Evolutionary conservation across 2,329 filamentous ascomycete species (phyloP).

Genomic region (Phaeosphaeriaceae sp.): DNA sequence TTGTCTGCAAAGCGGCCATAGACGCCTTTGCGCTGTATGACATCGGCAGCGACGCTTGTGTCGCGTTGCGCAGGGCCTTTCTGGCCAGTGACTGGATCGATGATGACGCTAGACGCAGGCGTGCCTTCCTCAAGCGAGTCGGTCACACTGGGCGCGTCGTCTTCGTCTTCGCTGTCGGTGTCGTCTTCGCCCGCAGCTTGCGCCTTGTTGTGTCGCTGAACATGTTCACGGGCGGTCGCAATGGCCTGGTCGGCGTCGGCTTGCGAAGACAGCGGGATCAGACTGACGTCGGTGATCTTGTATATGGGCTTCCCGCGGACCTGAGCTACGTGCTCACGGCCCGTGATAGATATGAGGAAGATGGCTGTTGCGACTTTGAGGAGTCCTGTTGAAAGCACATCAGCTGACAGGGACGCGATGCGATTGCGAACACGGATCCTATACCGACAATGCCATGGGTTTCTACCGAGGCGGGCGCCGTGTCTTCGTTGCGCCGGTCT

Average conservation of each 20-base stretch:
- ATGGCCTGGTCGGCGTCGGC: slow-evolving; percentile 77
- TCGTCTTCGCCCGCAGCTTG: slow-evolving; percentile 30
- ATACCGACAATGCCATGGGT: slow-evolving; percentile 64
- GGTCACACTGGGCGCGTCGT: slow-evolving; percentile 43
- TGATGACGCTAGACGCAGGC: slow-evolving; percentile 43
- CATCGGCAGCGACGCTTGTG: slow-evolving; percentile 80
- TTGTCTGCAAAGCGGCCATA: slow-evolving; percentile 89
- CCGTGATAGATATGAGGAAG: slow-evolving; percentile 86
- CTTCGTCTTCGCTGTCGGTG: slow-evolving; percentile 43
- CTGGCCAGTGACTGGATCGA: slow-evolving; percentile 38
- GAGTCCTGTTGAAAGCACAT: slow-evolving; percentile 65
- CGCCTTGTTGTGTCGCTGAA: slow-evolving; percentile 46
- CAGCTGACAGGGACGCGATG: not conserved
- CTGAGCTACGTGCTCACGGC: slow-evolving; percentile 86
- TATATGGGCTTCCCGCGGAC: slow-evolving; percentile 84
- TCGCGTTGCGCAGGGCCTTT: slow-evolving; percentile 26
- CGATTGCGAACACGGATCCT: slow-evolving; percentile 6
- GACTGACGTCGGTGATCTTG: slow-evolving; percentile 83
- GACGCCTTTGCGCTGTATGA: slow-evolving; percentile 80
- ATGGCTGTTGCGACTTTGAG: slow-evolving; percentile 81
- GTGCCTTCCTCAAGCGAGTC: slow-evolving; percentile 45
- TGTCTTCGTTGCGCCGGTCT: slow-evolving; percentile 48
- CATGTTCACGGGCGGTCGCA: slow-evolving; percentile 61
- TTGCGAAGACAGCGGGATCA: slow-evolving; percentile 86
- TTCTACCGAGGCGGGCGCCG: slow-evolving; percentile 52